A percentile compares a stretch with the other conserved stretches of the same genome.
Evolutionary conservation across 2,329 filamentous ascomycete genomes (phyloP).

Genomic region (Penicillium sp.): DNA sequence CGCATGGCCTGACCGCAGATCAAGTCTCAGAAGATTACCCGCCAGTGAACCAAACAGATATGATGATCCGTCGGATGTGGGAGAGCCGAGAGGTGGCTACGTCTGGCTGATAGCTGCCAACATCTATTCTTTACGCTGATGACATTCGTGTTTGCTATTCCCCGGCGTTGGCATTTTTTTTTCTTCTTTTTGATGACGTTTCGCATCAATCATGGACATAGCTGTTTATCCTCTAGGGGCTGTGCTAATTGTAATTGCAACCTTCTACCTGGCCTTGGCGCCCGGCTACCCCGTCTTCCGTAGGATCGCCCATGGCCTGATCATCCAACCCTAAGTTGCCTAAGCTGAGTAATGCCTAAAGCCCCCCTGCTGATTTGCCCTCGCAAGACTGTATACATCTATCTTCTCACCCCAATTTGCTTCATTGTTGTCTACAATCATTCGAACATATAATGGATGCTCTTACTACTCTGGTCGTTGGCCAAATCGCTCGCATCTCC

Average conservation of each 20-base stretch:
- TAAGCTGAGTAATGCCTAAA: conserved; percentile 25
- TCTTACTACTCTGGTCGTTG: conserved; percentile 14
- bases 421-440: background rate
- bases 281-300: conserved; percentile 17
- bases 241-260: conserved; percentile 6
- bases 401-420: background rate
- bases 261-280: background rate
- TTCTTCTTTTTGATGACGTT: conserved; percentile 5
- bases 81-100: conserved; percentile 47
- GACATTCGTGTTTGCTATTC: conserved; percentile 19
- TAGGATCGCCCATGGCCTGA: conserved; percentile 19
- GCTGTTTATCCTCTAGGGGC: conserved; percentile 1
- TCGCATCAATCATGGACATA: conserved; percentile 11
- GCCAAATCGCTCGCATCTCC: conserved; percentile 19
- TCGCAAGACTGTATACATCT: background rate
- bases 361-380: conserved; percentile 24
- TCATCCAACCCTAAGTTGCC: conserved; percentile 18
- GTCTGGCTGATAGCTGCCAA: conserved; percentile 30
- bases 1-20: conserved; percentile 24
- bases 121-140: conserved; percentile 20
- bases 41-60: conserved; percentile 37
- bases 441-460: conserved; percentile 17
- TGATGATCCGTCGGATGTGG: conserved; percentile 50
- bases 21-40: conserved; percentile 30
- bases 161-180: conserved; percentile 14